Evolutionary conservation across 495 filamentous ascomycete genomes (phyloP).

Genomic region (Hypoxylon fragiforme): DNA sequence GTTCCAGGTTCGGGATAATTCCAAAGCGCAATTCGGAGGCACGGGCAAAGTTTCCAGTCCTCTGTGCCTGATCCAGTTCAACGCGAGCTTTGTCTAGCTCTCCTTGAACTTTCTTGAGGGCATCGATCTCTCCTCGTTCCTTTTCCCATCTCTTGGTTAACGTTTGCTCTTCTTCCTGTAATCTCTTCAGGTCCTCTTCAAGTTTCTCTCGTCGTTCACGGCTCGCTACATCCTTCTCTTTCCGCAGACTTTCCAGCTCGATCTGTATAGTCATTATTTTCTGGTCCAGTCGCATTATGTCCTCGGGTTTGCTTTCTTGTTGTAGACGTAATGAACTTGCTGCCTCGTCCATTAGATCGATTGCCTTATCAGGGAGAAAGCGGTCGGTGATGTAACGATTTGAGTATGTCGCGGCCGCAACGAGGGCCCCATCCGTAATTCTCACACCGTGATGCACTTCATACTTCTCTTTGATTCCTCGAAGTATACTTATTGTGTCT

Average conservation of each 20-base stretch:
- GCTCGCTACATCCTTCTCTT: conserved; percentile 88
- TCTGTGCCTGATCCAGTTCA: conserved; percentile 84
- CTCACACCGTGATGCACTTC: conserved; percentile 95
- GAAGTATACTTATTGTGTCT: conserved; percentile 92
- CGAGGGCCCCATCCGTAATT: conserved; percentile 89
- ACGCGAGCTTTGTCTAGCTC: conserved; percentile 80
- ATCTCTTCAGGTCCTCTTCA: conserved; percentile 70
- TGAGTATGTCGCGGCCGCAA: conserved; percentile 87
- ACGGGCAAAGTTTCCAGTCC: conserved; percentile 86
- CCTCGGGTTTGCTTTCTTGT: conserved; percentile 95
- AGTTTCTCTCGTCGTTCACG: conserved; percentile 86
- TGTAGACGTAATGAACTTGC: conserved; percentile 87
- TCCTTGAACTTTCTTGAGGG: conserved; percentile 81
- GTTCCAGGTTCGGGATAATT: conserved; percentile 77
- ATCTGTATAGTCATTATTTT: conserved; percentile 98
- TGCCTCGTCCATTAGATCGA: conserved; percentile 95
- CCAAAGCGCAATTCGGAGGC: conserved; percentile 88
- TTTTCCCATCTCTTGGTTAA: conserved; percentile 86
- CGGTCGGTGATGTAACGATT: conserved; percentile 97
- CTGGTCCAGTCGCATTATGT: conserved; percentile 86
- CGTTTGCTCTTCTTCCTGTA: conserved; percentile 66
- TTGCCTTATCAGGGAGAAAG: conserved; percentile 94
- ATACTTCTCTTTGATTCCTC: conserved; percentile 95
- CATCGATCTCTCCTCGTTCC: conserved; percentile 80
- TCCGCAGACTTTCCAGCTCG: conserved; percentile 91